A percentile compares a stretch with the other conserved stretches of the same genome.
Conservation (phyloP, 176 grass and related monocot genomes). For the Leersia perrieri region DNA sequence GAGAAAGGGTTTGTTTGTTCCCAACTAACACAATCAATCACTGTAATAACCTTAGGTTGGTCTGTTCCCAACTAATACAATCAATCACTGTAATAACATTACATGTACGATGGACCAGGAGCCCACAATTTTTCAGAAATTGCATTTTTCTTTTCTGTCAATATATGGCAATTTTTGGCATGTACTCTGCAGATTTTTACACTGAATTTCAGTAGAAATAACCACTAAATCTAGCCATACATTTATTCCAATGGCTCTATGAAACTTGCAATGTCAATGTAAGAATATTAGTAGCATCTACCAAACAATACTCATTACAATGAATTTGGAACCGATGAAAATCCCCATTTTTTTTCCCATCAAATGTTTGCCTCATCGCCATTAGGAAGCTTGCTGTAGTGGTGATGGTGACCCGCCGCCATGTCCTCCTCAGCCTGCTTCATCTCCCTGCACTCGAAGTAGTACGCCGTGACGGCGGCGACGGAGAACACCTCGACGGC, state of each 20-base stretch:
- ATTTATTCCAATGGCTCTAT: neutral
- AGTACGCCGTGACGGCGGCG: constrained; percentile 39
- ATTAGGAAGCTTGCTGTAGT: constrained; percentile 37
- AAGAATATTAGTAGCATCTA: neutral
- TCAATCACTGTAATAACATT: neutral
- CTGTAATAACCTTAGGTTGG: neutral
- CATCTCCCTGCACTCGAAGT: constrained; percentile 52
- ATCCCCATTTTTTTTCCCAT: neutral
- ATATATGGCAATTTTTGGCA: neutral
- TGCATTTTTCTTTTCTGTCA: too few relatives aligned
- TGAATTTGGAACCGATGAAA: neutral
- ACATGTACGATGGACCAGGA: neutral
- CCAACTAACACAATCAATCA: neutral
- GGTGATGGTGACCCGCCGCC: neutral
- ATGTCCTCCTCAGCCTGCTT: constrained; percentile 22
- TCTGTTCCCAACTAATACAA: neutral
- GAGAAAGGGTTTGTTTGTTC: neutral
- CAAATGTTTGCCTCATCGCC: constrained; percentile 9
- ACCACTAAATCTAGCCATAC: neutral
- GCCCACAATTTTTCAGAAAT: neutral
- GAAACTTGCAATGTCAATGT: neutral
- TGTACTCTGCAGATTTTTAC: neutral
- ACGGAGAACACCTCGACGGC: constrained; percentile 40
- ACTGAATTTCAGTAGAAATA: neutral
- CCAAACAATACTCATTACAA: neutral